Percentiles rank a stretch among this genome's conserved stretches.
Conservation (phyloP, 2,329 filamentous ascomycete species). For the Cladosporium sp. region DNA sequence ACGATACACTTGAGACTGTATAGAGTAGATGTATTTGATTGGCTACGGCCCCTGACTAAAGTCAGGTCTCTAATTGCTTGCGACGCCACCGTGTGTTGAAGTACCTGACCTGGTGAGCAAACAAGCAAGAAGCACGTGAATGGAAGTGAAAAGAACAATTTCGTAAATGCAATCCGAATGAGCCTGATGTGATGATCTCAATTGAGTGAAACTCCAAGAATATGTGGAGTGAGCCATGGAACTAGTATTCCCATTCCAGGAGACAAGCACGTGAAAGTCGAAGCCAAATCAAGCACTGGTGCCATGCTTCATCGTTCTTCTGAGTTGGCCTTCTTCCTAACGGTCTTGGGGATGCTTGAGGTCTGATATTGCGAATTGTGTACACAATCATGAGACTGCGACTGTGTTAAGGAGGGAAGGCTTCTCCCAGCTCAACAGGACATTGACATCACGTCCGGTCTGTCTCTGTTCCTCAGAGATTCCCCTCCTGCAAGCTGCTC, state of each 20-base stretch:
- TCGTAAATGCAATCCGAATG: background rate
- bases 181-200: background rate
- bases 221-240: background rate
- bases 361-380: background rate
- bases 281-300: background rate
- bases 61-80: background rate
- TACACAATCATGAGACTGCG: too few relatives aligned
- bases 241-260: background rate
- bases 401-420: too few relatives aligned
- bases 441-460: too few relatives aligned
- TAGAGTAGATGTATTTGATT: background rate
- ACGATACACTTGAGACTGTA: slow-evolving; percentile 1
- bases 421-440: too few relatives aligned
- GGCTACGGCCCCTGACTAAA: slow-evolving; percentile 15
- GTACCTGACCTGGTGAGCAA: background rate
- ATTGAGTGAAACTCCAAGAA: background rate
- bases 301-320: background rate
- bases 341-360: background rate
- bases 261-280: background rate
- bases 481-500: too few relatives aligned
- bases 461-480: too few relatives aligned
- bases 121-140: background rate
- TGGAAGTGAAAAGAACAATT: background rate
- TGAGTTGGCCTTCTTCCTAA: background rate
- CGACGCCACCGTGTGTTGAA: slow-evolving; percentile 4